Base-by-base conservation (phyloP, 192 early-diverging fungal species). In the Rhizophagus sp. region DNA sequence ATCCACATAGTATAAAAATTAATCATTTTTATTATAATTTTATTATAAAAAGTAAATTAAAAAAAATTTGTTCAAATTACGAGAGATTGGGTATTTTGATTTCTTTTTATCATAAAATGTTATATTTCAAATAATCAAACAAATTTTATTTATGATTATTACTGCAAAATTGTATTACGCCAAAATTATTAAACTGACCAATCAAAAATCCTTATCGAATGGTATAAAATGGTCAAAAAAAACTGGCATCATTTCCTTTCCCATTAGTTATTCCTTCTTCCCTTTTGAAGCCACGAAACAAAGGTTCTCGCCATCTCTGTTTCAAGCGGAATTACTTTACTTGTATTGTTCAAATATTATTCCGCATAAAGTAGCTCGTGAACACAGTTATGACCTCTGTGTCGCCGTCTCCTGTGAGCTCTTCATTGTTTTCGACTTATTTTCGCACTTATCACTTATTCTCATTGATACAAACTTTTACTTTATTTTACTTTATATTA, bases 371-470 rank as follows among this genome's bases (percentile, higher is more conserved):
- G 17, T 70, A 44, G 68, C 39, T 39, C 68, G 68, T 44, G 68
- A 39, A 47, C 17, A 70, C 33, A 70, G 68, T 70, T 70, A 70
- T 70, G 68, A 44, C 68, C 68, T 41, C 36, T 70, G 68, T 70
- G 39, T 44, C 68, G 34, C n/a, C 68, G 33, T 70, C 68, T 70
- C 39, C 68, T 70, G 68, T 70, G 39, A 70, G 68, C 6, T 57
- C n/a, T 57, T 57, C 52, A 57, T 19, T 22, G 9, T 41, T 44
- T 70, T 70, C 33, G 33, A 33, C 12, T 33, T 70, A 44, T 36
- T 36, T 9, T 70, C 19, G 17, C 34, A 69, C 19, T 36, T 17
- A 39, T 34, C 36, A n/a, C 34, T 41, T 70, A 19, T 70, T 8
- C 19, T 70, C 33, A 44, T 70, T n/a, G 19, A 70, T n/a, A 70